Base-by-base conservation (phyloP, 768 basidiomycete species). In the Mycena indigotica region DNA sequence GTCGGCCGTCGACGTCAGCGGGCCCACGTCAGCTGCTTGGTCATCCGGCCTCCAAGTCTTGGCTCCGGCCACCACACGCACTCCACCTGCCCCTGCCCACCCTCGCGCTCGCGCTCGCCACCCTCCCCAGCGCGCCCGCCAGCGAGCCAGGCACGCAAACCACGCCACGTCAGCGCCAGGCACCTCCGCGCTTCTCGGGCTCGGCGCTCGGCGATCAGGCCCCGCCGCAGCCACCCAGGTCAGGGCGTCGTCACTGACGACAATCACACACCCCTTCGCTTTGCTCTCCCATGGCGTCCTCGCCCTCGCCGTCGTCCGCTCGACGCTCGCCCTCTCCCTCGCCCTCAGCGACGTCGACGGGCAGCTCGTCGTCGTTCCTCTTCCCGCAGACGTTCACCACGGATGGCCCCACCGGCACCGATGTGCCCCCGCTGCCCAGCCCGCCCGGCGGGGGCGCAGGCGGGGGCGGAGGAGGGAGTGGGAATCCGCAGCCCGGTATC, bases 331-430 rank as follows among this genome's bases (percentile, higher is more conserved):
- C 10, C 10, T 8, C 32, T 17, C 17, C 32, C 32, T 35, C 32
- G 32, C 8, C 32, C 32, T 8, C 41, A 44, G 6, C 41, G 23
- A 8, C 41, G 23, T 13, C 41, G 5, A 8, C 41, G 23, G 35
- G n/a, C 35, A 38, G 35, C 41, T 48, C 46, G 6, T 6, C 25
- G 8, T 28, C 46, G 6, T 48, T 48, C 46, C 28, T 48, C 46
- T 48, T 48, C 46, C 23, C 46, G 46, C 46, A 48, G n/a, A 48
- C 46, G 6, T 48, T 48, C 46, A 48, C 15, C 41, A 23, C 12
- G 15, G 41, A 28, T 10, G 8, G 6, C 46, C 13, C 46, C 5
- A 28, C 46, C 12, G 4, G 19, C n/a, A 38, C 41, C 8, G 15
- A 28, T 6, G 19, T 30, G 50, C 21, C 50, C 28, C 15, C 19